phyloP scores from a whole-genome alignment of 2,329 filamentous ascomycete species.

The Trichoderma simmonsii region DNA sequence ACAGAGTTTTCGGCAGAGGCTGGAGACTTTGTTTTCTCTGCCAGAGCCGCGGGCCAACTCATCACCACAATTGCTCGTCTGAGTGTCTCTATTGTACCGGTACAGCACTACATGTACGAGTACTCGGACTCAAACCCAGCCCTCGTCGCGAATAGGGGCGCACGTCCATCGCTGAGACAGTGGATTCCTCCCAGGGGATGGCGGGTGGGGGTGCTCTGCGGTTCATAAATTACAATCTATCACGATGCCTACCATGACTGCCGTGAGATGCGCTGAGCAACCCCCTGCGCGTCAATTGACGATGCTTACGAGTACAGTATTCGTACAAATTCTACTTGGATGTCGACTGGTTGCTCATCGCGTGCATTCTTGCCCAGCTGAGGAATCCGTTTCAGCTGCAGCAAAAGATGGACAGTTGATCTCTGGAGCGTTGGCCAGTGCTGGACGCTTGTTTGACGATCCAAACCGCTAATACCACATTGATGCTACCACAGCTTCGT shows the following conservation, averaged over 20 bases:
- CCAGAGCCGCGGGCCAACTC: not conserved
- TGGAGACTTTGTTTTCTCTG: not conserved
- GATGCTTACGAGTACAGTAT: not conserved
- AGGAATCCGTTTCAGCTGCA: not conserved
- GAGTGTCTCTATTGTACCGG: not conserved
- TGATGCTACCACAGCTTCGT: not conserved
- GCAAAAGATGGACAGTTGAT: not conserved
- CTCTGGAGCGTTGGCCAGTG: not conserved
- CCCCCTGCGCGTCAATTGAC: not conserved
- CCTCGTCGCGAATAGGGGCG: slow-evolving; percentile 5
- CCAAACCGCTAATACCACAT: not conserved
- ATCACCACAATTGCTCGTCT: not conserved
- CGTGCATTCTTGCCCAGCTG: not conserved
- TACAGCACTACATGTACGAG: not conserved
- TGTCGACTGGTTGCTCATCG: not conserved
- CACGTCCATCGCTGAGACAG: slow-evolving; percentile 12
- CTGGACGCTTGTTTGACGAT: not conserved
- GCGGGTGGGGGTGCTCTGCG: not conserved
- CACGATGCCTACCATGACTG: not conserved
- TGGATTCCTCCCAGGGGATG: slow-evolving; percentile 16
- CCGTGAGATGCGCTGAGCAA: not conserved
- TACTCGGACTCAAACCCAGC: not conserved
- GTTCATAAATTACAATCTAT: not conserved
- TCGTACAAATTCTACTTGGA: not conserved
- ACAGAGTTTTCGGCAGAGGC: slow-evolving; percentile 7